Evolutionary conservation across 225 moss, liverwort and hornwort genomes (phyloP).

Genomic region (Antitrichia curtipendula): DNA sequence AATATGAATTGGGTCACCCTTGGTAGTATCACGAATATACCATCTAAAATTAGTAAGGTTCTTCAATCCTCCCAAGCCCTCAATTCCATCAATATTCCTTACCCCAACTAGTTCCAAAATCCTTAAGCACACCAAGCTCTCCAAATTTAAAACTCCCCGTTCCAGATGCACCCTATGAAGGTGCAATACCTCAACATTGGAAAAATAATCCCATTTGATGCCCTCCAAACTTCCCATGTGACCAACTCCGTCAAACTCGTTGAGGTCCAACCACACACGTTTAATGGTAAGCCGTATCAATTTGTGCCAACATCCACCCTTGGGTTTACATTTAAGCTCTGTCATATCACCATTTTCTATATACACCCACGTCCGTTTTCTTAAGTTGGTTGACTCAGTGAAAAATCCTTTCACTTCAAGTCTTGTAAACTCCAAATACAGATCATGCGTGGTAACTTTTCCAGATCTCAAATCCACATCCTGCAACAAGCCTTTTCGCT

Average conservation of each 20-base stretch:
- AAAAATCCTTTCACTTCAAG: neutral
- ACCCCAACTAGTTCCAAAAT: rapidly evolving
- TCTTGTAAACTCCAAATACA: neutral
- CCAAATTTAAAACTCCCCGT: neutral
- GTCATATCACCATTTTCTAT: rapidly evolving
- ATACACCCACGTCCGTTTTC: neutral
- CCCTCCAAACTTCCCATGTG: neutral
- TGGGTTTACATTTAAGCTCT: neutral
- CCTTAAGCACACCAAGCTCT: neutral
- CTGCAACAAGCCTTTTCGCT: neutral
- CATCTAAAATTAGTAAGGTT: neutral
- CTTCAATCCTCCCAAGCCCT: neutral
- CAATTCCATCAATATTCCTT: neutral
- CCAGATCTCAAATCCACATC: neutral
- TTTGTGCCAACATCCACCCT: neutral
- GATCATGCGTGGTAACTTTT: neutral
- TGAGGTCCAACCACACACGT: rapidly evolving
- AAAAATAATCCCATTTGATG: neutral
- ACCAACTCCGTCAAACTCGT: rapidly evolving
- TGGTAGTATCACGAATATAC: rapidly evolving
- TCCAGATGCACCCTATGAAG: rapidly evolving
- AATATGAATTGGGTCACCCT: rapidly evolving
- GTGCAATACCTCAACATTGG: neutral
- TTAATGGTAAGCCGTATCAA: neutral
- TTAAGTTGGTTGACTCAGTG: rapidly evolving